Base-by-base conservation (phyloP, 345 rosid genomes). In the Fremontodendron californicum region DNA sequence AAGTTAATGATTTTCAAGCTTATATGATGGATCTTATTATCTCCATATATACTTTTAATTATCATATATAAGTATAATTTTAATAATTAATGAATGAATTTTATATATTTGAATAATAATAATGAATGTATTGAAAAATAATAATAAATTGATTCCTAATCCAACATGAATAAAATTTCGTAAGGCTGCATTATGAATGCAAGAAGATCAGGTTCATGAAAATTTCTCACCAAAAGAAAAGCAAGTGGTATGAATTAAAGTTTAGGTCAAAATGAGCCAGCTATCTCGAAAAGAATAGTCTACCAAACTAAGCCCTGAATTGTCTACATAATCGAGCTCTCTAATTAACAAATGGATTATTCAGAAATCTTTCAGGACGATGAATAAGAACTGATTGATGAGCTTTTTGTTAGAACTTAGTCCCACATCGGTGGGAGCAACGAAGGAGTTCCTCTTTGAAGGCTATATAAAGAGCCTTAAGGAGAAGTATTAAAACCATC, bases 201-300 rank as follows among this genome's bases (percentile, higher is more conserved):
- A 19, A 61, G 35, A 7, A 7, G 19, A 18, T 18, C 15, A 35
- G 25, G 73, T 27, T 27, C 39, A 46, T 69, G 71, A 6, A 40
- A 15, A 6, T 63, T 63, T 8, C 16, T 61, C 21, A 16, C 15
- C 62, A 55, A 23, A 27, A 11, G 21, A 64, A 64, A 19, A 7
- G 11, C 25, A 35, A 37, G 25, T 33, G 37, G 18, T 2, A 18
- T 18, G 3, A n/a, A 40, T 9, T 75, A 19, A 68, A 31, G 19
- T 29, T 70, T 76, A 16, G 61, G 79, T 39, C 74, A 23, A 63
- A 71, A 16, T 16, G 16, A 51, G 73, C 74, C 73, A 62, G 58
- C 77, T 40, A 51, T 61, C 39, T 1, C 25, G 46, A 74, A 51
- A 70, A 39, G 42, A n/a, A 52, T 7, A 62, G 31, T 10, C 60